Evolutionary conservation across 108 stramenopile species (phyloP), one percentile per base, ranked within the genome.

Genomic region (Chaetoceros muelleri): DNA sequence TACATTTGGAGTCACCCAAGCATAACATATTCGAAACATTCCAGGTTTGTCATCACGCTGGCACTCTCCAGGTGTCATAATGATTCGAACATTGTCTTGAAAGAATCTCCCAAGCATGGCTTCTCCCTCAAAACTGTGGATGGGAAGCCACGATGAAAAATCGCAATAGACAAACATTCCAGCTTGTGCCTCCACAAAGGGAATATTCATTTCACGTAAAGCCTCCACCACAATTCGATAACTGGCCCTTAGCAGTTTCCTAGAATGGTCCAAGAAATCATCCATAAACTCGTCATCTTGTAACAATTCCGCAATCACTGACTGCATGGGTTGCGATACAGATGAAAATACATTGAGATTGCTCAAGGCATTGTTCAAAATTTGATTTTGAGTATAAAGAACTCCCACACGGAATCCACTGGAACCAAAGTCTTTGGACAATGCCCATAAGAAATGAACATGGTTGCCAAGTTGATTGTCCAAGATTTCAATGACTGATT

Each of bases 371-470:
- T 61, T 46, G 23, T 82, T 65, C 10, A 84, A 67, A 1, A 48
- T 50, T 30, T 74, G 57, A 70, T 96, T 94, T 71, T 94, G 81
- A 21, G 90, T 68, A 48, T 91, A 96, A 0, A 93, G 53, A 24
- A 85, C 65, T 2, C 92, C 95, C 24, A 87, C 67, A 18, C 95
- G 82, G 47, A 94, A 73, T 23, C 95, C 95, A 52, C 80, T 80
- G 26, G 85, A 73, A 23, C 85, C 88, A 61, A 96, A 94, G 58
- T 96, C 95, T 70, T 96, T 96, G n/a, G 85, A 87, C 27, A 96
- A 53, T 21, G 87, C 85, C 87, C 89, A 96, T 8, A 96, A 31
- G 24, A 88, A 66, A 61, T 96, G 95, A 8, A 94, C 83, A 49
- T 93, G 78, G 40, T 71, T 61, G 24, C 82, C 80, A 22, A 94